These are phyloP conservation scores for Nothomitra cinnamomea DNA, from an alignment of 2,329 filamentous ascomycete species.

Conservation along the genomic window DNA sequence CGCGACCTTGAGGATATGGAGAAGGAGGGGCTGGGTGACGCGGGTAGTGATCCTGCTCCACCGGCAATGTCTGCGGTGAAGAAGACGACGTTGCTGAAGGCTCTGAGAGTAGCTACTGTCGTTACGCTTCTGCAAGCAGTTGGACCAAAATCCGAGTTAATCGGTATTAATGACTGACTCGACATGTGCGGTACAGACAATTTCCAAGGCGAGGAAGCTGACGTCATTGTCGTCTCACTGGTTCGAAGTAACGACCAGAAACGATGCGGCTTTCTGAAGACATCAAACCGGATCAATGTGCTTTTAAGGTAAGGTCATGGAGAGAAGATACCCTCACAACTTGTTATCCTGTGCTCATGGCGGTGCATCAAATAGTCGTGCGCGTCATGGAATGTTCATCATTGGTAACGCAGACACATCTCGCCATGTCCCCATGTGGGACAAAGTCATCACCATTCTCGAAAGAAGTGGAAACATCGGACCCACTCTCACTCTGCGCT, in stretches of 20 bases:
- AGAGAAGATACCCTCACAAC: too few species aligned
- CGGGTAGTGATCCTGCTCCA: conserved; percentile 11
- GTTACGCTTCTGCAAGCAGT: conserved; percentile 41
- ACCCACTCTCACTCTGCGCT: conserved; percentile 33
- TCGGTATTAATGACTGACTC: background rate
- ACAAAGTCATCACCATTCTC: conserved; percentile 37
- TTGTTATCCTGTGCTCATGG: too few species aligned
- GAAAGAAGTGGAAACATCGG: conserved; percentile 30
- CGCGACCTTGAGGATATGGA: conserved; percentile 39
- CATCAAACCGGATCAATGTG: conserved; percentile 52
- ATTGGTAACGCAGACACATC: conserved; percentile 49
- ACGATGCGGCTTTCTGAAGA: conserved; percentile 47
- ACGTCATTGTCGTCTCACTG: conserved; percentile 51
- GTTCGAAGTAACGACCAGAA: conserved; percentile 47
- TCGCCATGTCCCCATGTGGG: conserved; percentile 44
- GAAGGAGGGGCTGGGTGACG: conserved; percentile 20
- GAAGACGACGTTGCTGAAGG: conserved; percentile 30
- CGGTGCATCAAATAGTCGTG: too few species aligned
- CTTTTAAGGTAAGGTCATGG: conserved; percentile 30
- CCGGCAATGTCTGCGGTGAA: conserved; percentile 7
- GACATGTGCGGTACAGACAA: background rate
- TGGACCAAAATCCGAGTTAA: background rate
- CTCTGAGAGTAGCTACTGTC: conserved; percentile 43
- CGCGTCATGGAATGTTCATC: conserved; percentile 53
- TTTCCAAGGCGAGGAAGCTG: conserved; percentile 53